These are phyloP conservation scores for Volvox carteri DNA, from an alignment of 163 green algal genomes.

Conservation along the genomic window DNA sequence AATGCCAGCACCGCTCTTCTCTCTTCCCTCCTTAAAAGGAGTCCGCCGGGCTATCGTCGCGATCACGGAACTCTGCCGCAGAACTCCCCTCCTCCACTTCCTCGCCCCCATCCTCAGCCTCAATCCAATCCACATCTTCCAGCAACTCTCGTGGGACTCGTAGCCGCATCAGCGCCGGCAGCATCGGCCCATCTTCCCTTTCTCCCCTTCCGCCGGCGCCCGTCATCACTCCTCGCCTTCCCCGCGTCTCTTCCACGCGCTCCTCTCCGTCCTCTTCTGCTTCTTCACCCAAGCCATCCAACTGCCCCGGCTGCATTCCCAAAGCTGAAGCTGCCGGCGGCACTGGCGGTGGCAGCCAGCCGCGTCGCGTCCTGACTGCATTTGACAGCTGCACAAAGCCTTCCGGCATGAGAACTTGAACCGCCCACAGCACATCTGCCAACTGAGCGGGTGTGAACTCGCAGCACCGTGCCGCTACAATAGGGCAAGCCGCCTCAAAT, in stretches of 20 bases:
- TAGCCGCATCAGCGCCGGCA: neutral
- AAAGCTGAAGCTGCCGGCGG: neutral
- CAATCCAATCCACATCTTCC: constrained; percentile 20
- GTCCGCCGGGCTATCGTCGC: too few relatives aligned
- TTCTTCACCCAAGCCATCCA: neutral
- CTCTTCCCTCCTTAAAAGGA: too few relatives aligned
- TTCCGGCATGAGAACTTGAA: constrained; percentile 31
- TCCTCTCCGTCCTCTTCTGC: neutral
- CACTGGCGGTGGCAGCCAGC: neutral
- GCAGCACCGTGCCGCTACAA: neutral
- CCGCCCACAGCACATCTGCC: constrained; percentile 44
- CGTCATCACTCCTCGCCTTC: neutral
- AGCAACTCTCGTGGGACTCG: constrained; percentile 24
- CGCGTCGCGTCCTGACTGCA: neutral
- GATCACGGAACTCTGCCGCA: neutral
- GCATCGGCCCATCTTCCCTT: too few relatives aligned
- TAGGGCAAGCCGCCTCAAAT: neutral
- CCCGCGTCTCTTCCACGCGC: neutral
- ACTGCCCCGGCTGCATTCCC: neutral
- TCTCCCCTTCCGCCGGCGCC: neutral
- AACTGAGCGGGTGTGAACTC: constrained; percentile 32
- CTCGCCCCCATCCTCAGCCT: neutral
- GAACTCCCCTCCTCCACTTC: neutral
- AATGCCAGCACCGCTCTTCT: too few relatives aligned
- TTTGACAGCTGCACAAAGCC: neutral